A percentile compares a stretch with the other conserved stretches of the same genome.
Evolutionary conservation across 768 basidiomycete species (phyloP).

Genomic region (Calocera cornea): DNA sequence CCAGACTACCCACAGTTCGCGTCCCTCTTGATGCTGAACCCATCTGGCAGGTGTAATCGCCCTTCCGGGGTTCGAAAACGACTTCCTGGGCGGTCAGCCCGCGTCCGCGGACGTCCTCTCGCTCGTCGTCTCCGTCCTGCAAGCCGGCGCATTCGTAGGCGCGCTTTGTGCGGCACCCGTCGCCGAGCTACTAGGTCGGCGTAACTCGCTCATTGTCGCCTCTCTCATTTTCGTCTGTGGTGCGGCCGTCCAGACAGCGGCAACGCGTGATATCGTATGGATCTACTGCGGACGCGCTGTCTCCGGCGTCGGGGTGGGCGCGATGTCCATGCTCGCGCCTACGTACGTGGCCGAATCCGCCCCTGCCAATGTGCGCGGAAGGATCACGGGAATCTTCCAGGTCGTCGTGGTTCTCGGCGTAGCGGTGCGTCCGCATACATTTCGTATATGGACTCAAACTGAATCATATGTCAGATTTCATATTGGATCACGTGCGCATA

Average conservation of each 20-base stretch:
- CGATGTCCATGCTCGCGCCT: slow-evolving; percentile 70
- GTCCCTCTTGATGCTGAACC: slow-evolving; percentile 22
- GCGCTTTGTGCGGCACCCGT: background rate
- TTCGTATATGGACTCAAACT: slow-evolving; percentile 30
- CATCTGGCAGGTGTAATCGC: slow-evolving; percentile 55
- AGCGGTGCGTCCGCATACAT: slow-evolving; percentile 72
- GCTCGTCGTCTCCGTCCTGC: slow-evolving; percentile 71
- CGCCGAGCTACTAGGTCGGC: slow-evolving; percentile 34
- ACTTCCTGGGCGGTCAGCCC: slow-evolving; percentile 31
- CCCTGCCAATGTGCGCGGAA: slow-evolving; percentile 73
- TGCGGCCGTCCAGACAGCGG: slow-evolving; percentile 59
- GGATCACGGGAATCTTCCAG: slow-evolving; percentile 77
- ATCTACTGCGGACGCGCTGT: slow-evolving; percentile 74
- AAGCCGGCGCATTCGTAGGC: slow-evolving; percentile 69
- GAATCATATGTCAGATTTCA: background rate
- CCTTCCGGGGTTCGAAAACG: slow-evolving; percentile 42
- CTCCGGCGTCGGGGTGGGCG: slow-evolving; percentile 69
- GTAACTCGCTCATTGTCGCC: slow-evolving; percentile 46
- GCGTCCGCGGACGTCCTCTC: slow-evolving; percentile 39
- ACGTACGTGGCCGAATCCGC: slow-evolving; percentile 78
- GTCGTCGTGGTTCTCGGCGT: slow-evolving; percentile 76
- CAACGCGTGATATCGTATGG: slow-evolving; percentile 44
- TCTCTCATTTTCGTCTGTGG: slow-evolving; percentile 53
- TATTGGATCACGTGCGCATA: slow-evolving; percentile 4
- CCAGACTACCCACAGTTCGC: background rate